Evolutionary conservation across 1,284 basidiomycete genomes (phyloP).

Genomic region (Meira miltonrushii): DNA sequence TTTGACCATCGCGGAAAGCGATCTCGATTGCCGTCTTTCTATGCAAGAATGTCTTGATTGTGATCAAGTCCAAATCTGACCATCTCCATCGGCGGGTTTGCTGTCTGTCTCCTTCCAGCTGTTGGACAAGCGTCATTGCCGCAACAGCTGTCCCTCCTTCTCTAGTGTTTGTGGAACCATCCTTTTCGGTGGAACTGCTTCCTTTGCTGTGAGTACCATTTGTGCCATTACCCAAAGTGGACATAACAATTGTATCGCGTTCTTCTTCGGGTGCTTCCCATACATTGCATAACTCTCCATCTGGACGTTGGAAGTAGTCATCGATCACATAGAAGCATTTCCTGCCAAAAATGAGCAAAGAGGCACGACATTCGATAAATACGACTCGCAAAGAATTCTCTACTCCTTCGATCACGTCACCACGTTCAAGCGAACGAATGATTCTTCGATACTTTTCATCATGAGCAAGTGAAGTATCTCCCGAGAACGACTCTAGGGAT

Average conservation of each 20-base stretch:
- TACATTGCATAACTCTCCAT: constrained; percentile 83
- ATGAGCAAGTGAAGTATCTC: constrained; percentile 29
- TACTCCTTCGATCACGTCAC: constrained; percentile 86
- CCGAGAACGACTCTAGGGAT: constrained; percentile 14
- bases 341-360: constrained; percentile 76
- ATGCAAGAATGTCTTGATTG: constrained; percentile 37
- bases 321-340: constrained; percentile 86
- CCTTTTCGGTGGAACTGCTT: too few species aligned
- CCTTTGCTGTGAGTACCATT: constrained; percentile 8
- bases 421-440: constrained; percentile 65
- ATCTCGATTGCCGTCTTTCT: constrained; percentile 46
- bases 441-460: constrained; percentile 63
- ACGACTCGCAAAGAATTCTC: constrained; percentile 51
- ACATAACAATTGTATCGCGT: constrained; percentile 57
- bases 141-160: too few species aligned
- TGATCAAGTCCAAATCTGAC: constrained; percentile 19
- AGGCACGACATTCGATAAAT: constrained; percentile 59
- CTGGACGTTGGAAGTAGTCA: constrained; percentile 79
- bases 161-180: too few species aligned
- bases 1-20: constrained; percentile 51
- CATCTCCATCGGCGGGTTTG: constrained; percentile 42
- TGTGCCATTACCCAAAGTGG: constrained; percentile 62
- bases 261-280: constrained; percentile 76
- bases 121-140: not conserved
- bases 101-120: constrained; percentile 23